Percentiles rank a stretch among this genome's conserved stretches.
These are phyloP conservation scores for Tolypocladium ovalisporum DNA, from an alignment of 2,329 filamentous ascomycete genomes.

Conservation along the genomic window DNA sequence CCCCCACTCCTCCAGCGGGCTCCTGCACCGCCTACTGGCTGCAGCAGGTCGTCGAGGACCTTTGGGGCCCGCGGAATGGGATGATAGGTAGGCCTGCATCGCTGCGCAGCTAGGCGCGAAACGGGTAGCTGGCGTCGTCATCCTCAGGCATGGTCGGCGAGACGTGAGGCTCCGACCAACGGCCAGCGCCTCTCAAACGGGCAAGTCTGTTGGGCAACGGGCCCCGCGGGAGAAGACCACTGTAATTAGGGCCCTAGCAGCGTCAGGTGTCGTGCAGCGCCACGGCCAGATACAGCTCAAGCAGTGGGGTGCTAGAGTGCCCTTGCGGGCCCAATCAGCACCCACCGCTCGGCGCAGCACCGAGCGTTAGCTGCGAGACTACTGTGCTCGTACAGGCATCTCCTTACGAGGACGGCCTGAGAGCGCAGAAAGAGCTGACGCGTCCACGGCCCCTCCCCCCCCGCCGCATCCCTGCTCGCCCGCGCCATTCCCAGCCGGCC, in stretches of 20 bases:
- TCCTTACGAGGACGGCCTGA: too few species aligned
- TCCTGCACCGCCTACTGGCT: constrained; percentile 3
- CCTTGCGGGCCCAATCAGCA: background rate
- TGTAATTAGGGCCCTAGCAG: background rate
- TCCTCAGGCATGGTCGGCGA: background rate
- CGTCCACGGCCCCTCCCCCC: constrained; percentile 12
- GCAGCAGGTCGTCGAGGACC: background rate
- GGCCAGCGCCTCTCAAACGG: background rate
- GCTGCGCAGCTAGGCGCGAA: constrained; percentile 1
- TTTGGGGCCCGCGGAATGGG: constrained; percentile 1
- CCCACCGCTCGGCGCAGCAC: background rate
- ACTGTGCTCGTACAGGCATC: background rate
- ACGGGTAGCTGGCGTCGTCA: constrained; percentile 5
- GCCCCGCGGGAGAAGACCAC: too few species aligned
- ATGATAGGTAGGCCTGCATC: constrained; percentile 1
- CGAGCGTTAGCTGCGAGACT: too few species aligned
- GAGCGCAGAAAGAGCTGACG: constrained; percentile 13
- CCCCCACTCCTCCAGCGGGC: constrained; percentile 1
- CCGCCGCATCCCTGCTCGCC: constrained; percentile 8
- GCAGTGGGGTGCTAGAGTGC: background rate
- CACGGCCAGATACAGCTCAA: background rate
- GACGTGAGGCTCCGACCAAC: background rate
- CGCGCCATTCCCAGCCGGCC: constrained; percentile 3
- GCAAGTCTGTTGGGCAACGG: background rate
- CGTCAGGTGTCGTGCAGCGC: background rate